Conservation (phyloP, 176 grass and related monocot genomes). For the Carex myosuroides region DNA sequence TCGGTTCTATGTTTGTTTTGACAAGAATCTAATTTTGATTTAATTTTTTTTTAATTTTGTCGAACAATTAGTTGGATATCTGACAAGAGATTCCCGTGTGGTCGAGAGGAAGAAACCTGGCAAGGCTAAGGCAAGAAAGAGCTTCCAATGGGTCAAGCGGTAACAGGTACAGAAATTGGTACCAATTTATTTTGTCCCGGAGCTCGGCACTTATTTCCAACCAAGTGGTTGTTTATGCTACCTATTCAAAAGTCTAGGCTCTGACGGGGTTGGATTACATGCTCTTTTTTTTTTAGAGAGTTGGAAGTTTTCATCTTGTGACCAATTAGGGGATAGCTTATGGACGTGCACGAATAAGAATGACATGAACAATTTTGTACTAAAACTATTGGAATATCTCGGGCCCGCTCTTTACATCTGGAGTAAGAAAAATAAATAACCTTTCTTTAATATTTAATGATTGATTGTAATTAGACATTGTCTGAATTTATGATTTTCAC, state of each 20-base stretch:
- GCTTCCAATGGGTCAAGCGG: slow-evolving; percentile 98
- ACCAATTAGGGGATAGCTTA: neutral
- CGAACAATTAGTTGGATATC: slow-evolving; percentile 58
- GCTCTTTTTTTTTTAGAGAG: neutral
- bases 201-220: neutral
- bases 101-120: slow-evolving; percentile 94
- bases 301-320: neutral
- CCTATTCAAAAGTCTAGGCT: neutral
- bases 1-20: neutral
- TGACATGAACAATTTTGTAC: slow-evolving; percentile 14
- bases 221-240: neutral
- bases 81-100: slow-evolving; percentile 80
- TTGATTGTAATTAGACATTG: neutral
- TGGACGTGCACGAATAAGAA: slow-evolving; percentile 9
- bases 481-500: neutral
- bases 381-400: neutral
- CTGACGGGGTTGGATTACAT: neutral
- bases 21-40: neutral
- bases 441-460: neutral
- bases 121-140: slow-evolving; percentile 96
- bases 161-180: slow-evolving; percentile 46
- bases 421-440: neutral
- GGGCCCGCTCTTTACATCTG: neutral
- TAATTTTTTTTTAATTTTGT: neutral
- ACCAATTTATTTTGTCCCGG: neutral